A percentile compares a stretch with the other conserved stretches of the same genome.
Evolutionary conservation across 23 red algal genomes (phyloP).

Genomic region (Gracilariopsis chorda): DNA sequence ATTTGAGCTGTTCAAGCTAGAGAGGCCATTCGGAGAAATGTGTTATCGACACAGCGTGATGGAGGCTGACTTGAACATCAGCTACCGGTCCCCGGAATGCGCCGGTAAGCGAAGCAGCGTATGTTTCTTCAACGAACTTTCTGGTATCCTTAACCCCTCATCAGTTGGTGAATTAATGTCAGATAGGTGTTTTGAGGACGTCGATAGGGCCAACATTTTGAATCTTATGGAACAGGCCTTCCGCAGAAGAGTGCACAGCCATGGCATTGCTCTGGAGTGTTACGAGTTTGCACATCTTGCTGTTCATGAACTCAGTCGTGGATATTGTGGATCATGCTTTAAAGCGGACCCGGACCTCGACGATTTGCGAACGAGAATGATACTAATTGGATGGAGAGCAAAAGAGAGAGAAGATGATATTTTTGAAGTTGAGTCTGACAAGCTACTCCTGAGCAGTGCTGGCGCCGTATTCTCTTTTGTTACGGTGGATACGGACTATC

Average conservation of each 20-base stretch:
- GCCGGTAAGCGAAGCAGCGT: conserved; percentile 14
- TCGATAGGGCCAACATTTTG: neutral
- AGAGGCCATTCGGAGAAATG: conserved; percentile 14
- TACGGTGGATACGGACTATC: neutral
- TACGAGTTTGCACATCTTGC: conserved; percentile 40
- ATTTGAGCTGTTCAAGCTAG: conserved; percentile 4
- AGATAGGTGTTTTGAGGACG: neutral
- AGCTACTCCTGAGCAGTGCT: neutral
- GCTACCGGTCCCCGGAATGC: conserved; percentile 18
- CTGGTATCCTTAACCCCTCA: conserved; percentile 31
- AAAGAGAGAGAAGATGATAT: conserved; percentile 6
- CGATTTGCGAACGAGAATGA: neutral
- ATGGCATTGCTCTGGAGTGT: conserved; percentile 25
- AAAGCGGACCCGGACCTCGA: neutral
- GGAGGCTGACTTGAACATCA: conserved; percentile 27
- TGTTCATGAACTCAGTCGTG: conserved; percentile 8
- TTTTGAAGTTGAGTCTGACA: neutral
- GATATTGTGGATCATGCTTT: conserved; percentile 24
- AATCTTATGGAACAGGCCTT: conserved; percentile 10
- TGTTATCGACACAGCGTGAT: conserved; percentile 9
- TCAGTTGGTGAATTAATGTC: conserved; percentile 41
- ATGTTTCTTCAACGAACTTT: conserved; percentile 50
- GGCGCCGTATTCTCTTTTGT: conserved; percentile 53
- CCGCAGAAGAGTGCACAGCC: neutral
- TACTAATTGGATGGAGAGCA: conserved; percentile 39